Base-by-base conservation (phyloP, 73 alveolate species). In the Uronychia setigera region DNA sequence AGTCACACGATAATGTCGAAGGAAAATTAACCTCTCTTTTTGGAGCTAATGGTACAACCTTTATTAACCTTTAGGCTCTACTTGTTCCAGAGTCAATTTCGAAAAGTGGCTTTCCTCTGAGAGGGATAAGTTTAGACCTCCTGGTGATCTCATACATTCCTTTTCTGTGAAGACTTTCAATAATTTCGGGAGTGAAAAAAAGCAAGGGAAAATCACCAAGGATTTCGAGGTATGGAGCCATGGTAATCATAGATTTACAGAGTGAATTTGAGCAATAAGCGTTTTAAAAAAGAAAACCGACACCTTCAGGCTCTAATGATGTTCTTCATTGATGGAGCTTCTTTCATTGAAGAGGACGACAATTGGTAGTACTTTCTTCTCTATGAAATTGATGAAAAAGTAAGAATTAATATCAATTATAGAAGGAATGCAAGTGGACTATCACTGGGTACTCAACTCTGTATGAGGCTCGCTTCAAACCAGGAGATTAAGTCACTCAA, bases 281-380 rank as follows among this genome's bases (percentile, higher is more conserved):
- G 74, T n/a, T 87, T 87, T 31, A 26, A 31, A 5, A 31, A 34
- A 5, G 35, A 58, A 19, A 85, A 84, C 77, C 74, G 84, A 33
- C 32, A 89, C 31, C 59, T 90, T 26, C 85, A 90, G 60, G 95
- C 95, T n/a, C 74, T 90, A 80, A 77, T 90, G 32, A 77, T 35
- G 26, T 90, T 90, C 75, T 90, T 33, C 80, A 90, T 90, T 74
- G 95, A 90, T 34, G 91, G 95, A 27, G 95, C 95, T 31, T 58
- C 85, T 59, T 87, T 87, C 85, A 87, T 87, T 25, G 26, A 80
- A 29, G 77, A 59, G 26, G 93, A 87, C 74, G 76, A 35, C 26
- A 67, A 87, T 33, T 87, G 93, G 93, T 28, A 76, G 29, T 87
- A 87, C 59, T 87, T 87, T 77, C 78, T 80, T 26, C 76, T 80